Percentiles rank a stretch among this genome's conserved stretches.
phyloP scores from a whole-genome alignment of 768 basidiomycete species.

The Phaffia tasmanica region DNA sequence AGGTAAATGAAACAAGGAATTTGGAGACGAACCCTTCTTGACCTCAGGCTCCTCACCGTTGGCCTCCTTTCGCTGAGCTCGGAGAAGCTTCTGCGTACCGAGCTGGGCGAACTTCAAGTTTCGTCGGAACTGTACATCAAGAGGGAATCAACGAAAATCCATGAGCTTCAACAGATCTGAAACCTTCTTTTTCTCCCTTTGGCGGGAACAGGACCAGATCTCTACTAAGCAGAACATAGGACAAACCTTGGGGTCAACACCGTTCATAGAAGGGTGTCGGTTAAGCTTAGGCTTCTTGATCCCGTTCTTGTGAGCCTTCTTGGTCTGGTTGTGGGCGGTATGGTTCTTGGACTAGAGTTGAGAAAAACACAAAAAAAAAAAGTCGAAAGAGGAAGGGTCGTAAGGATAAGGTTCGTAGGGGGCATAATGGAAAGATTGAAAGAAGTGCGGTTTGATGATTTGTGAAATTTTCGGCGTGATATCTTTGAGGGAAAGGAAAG shows the following conservation, averaged over 20 bases:
- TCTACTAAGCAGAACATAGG: not conserved
- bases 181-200: too few species aligned
- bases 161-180: not conserved
- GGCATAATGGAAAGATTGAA: too few species aligned
- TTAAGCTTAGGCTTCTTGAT: constrained; percentile 71
- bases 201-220: too few species aligned
- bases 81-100: constrained; percentile 26
- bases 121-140: constrained; percentile 20
- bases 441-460: too few species aligned
- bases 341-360: constrained; percentile 95
- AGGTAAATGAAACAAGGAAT: not conserved
- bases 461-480: too few species aligned
- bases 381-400: constrained; percentile 3
- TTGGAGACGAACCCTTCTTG: constrained; percentile 10
- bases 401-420: too few species aligned
- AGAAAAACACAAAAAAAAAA: not conserved
- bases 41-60: constrained; percentile 23
- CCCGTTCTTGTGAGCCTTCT: constrained; percentile 96
- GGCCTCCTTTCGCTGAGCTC: constrained; percentile 24
- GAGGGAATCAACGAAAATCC: not conserved
- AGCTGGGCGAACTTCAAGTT: constrained; percentile 28
- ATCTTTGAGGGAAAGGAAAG: too few species aligned
- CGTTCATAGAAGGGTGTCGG: constrained; percentile 70
- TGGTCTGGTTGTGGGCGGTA: constrained; percentile 42
- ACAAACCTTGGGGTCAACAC: constrained; percentile 46